These are phyloP conservation scores for Cryptococcus floricola DNA, from an alignment of 1,284 basidiomycete genomes.

Conservation along the genomic window DNA sequence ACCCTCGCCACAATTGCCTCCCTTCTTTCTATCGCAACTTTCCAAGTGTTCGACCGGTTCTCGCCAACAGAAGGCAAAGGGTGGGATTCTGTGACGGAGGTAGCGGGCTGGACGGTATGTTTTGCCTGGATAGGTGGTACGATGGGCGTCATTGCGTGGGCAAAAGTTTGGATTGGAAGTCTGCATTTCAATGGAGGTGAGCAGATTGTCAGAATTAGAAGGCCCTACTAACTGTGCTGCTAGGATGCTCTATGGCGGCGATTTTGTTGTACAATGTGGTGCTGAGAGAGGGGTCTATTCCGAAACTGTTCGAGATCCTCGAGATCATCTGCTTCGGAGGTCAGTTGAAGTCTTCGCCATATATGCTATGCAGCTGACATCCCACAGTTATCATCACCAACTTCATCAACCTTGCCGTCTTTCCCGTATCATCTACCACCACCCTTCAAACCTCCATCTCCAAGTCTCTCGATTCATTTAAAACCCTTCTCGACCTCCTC, in stretches of 20 bases:
- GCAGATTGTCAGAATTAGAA: neutral
- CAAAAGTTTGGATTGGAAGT: conserved; percentile 77
- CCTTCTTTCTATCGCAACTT: conserved; percentile 72
- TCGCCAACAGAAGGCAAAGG: conserved; percentile 36
- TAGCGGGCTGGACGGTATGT: conserved; percentile 54
- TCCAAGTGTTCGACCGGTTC: conserved; percentile 66
- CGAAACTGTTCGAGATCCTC: conserved; percentile 67
- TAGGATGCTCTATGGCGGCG: conserved; percentile 84
- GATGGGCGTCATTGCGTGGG: conserved; percentile 72
- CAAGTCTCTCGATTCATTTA: conserved; percentile 78
- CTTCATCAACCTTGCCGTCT: conserved; percentile 73
- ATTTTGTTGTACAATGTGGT: conserved; percentile 82
- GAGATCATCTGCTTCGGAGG: conserved; percentile 72
- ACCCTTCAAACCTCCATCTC: conserved; percentile 77
- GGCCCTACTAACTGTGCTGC: conserved; percentile 1
- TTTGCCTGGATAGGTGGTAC: conserved; percentile 76
- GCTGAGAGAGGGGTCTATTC: conserved; percentile 81
- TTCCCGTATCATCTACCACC: conserved; percentile 79
- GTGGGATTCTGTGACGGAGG: conserved; percentile 43
- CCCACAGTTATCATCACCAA: conserved; percentile 64
- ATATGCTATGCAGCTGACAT: neutral
- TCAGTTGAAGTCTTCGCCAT: conserved; percentile 10
- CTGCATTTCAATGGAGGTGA: conserved; percentile 86
- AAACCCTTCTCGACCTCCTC: conserved; percentile 73
- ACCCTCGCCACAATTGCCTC: conserved; percentile 74